phyloP scores from a whole-genome alignment of 2,329 filamentous ascomycete species.

The Ophiostoma ips region DNA sequence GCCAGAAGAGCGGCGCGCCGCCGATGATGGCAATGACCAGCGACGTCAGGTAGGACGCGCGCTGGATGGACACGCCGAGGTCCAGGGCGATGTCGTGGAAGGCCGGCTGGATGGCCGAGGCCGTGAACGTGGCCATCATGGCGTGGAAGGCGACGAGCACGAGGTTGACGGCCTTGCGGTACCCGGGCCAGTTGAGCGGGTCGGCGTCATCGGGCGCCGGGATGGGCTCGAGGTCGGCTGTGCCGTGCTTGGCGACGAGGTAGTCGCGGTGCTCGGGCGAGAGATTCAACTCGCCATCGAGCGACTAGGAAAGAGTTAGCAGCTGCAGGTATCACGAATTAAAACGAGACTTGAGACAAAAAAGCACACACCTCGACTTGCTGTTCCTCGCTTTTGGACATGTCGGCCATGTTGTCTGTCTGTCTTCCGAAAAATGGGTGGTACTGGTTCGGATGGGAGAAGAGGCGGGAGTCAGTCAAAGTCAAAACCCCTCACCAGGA shows the following conservation, averaged over 20 bases:
- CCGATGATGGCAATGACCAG: slow-evolving; percentile 41
- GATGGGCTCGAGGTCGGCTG: slow-evolving; percentile 5
- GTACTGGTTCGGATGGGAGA: too few species aligned
- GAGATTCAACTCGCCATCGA: neutral
- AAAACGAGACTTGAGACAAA: neutral
- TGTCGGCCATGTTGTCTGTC: neutral
- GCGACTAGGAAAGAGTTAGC: neutral
- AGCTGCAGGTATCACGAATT: neutral
- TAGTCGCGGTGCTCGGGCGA: slow-evolving; percentile 6
- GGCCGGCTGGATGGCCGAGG: slow-evolving; percentile 38
- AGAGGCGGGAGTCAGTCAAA: too few species aligned
- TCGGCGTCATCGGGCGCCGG: slow-evolving; percentile 6
- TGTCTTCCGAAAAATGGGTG: too few species aligned
- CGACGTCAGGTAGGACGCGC: slow-evolving; percentile 38
- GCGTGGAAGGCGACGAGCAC: slow-evolving; percentile 41
- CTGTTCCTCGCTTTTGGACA: neutral
- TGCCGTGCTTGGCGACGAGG: slow-evolving; percentile 7
- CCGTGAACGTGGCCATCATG: slow-evolving; percentile 42
- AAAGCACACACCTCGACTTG: neutral
- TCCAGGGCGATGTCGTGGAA: slow-evolving; percentile 39
- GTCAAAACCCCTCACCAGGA: too few species aligned
- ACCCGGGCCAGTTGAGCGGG: slow-evolving; percentile 8
- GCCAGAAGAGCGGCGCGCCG: slow-evolving; percentile 40
- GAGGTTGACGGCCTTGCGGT: slow-evolving; percentile 33
- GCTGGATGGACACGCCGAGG: slow-evolving; percentile 32